Percentiles rank a stretch among this genome's conserved stretches.
Conservation (phyloP, 768 basidiomycete species). For the Mycena kentingensis region DNA sequence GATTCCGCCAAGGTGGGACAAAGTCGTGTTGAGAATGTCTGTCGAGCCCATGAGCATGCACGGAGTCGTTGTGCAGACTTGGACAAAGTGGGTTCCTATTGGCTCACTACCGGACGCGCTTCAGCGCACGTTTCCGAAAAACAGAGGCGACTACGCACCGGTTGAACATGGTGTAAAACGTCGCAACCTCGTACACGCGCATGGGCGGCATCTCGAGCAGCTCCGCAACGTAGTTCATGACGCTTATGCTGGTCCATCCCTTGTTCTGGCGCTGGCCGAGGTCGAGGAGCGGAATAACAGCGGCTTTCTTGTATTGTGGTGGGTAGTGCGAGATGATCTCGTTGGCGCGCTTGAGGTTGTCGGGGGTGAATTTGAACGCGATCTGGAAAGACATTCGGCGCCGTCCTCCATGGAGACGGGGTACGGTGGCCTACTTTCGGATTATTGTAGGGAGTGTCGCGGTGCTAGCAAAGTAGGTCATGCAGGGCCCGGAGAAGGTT, state of each 20-base stretch:
- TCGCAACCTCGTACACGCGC: slow-evolving; percentile 99
- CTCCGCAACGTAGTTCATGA: slow-evolving; percentile 98
- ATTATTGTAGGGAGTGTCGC: slow-evolving; percentile 94
- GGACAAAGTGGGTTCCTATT: slow-evolving; percentile 90
- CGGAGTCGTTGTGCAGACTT: slow-evolving; percentile 98
- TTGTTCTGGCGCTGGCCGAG: slow-evolving; percentile 97
- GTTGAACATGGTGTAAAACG: slow-evolving; percentile 99
- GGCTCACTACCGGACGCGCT: slow-evolving; percentile 64
- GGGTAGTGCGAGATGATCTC: slow-evolving; percentile 94
- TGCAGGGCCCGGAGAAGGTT: slow-evolving; percentile 11
- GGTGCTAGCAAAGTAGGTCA: slow-evolving; percentile 61
- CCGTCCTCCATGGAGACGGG: too few relatives aligned
- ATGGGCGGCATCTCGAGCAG: slow-evolving; percentile 93
- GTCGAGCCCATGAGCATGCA: slow-evolving; percentile 95
- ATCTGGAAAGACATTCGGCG: slow-evolving; percentile 55
- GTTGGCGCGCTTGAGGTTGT: slow-evolving; percentile 82
- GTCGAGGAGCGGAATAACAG: slow-evolving; percentile 94
- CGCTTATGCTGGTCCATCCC: slow-evolving; percentile 96
- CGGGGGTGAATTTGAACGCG: slow-evolving; percentile 80
- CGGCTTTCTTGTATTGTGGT: slow-evolving; percentile 98
- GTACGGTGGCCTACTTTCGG: too few relatives aligned
- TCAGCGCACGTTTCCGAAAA: neutral
- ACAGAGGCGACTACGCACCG: slow-evolving; percentile 51
- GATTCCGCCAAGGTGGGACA: slow-evolving; percentile 79
- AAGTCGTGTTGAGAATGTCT: slow-evolving; percentile 84